Evolutionary conservation across 495 filamentous ascomycete species (phyloP).

Genomic region (Talaromyces trachyspermus): DNA sequence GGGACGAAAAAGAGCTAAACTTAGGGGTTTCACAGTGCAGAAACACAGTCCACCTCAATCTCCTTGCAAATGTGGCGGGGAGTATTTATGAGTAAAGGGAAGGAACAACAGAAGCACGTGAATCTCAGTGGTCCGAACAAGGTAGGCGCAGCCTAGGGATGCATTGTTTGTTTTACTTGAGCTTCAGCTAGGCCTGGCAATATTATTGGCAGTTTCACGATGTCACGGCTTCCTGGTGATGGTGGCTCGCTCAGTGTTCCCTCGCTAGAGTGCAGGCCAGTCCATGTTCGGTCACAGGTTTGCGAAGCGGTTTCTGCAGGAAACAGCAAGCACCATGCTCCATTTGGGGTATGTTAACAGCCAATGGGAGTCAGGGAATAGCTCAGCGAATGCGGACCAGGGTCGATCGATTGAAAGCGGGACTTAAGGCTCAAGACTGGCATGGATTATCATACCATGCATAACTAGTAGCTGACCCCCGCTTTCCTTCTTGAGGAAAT

Average conservation of each 20-base stretch:
- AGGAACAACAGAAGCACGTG: too few relatives aligned
- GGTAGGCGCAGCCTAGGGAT: too few relatives aligned
- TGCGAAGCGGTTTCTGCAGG: not conserved
- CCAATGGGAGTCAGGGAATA: not conserved
- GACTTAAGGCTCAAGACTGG: not conserved
- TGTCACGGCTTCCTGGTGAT: too few relatives aligned
- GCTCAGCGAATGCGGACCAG: not conserved
- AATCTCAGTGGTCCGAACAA: too few relatives aligned
- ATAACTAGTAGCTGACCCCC: conserved; percentile 1
- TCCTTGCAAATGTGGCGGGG: too few relatives aligned
- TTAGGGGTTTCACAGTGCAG: not conserved
- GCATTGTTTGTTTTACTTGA: too few relatives aligned
- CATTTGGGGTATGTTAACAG: not conserved
- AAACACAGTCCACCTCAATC: too few relatives aligned
- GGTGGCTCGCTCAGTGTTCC: not conserved
- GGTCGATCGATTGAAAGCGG: not conserved
- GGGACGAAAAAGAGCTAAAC: conserved; percentile 1
- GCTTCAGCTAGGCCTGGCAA: too few relatives aligned
- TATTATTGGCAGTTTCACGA: too few relatives aligned
- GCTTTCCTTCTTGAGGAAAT: not conserved
- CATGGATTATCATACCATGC: conserved; percentile 1
- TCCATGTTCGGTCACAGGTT: not conserved
- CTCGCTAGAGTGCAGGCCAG: not conserved
- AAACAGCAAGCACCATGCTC: not conserved
- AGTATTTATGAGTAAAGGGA: too few relatives aligned